phyloP scores from a whole-genome alignment of 192 early-diverging fungal species.

The Haplosporangium gracile region DNA sequence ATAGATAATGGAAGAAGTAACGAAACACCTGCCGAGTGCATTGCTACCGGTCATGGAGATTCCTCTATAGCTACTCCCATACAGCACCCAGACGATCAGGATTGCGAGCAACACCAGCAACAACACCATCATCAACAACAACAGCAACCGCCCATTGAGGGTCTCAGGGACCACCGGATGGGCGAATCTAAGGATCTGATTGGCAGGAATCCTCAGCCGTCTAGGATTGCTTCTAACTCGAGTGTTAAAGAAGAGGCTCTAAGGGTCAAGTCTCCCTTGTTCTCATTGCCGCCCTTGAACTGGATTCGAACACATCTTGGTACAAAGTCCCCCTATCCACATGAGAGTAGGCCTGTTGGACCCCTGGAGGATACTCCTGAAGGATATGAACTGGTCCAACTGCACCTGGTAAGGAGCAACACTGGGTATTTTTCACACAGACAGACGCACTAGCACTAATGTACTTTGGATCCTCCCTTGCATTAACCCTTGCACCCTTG shows the following conservation, averaged over 20 bases:
- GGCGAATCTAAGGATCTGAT: neutral
- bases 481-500: too few species aligned
- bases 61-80: too few species aligned
- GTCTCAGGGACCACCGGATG: too few species aligned
- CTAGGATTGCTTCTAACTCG: too few species aligned
- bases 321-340: conserved; percentile 51
- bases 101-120: too few species aligned
- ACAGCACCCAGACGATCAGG: too few species aligned
- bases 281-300: neutral
- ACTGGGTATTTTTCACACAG: neutral
- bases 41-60: too few species aligned
- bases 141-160: too few species aligned
- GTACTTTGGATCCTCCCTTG: neutral
- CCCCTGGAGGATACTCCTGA: conserved; percentile 23
- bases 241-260: too few species aligned
- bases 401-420: conserved; percentile 35
- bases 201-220: neutral
- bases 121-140: too few species aligned
- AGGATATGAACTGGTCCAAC: conserved; percentile 38
- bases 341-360: conserved; percentile 22
- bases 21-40: too few species aligned
- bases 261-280: neutral
- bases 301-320: conserved; percentile 41
- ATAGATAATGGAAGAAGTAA: too few species aligned
- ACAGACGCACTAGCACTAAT: neutral